These are phyloP conservation scores for Aspergillus uvarum DNA, from an alignment of 2,329 filamentous ascomycete species.

Conservation along the genomic window DNA sequence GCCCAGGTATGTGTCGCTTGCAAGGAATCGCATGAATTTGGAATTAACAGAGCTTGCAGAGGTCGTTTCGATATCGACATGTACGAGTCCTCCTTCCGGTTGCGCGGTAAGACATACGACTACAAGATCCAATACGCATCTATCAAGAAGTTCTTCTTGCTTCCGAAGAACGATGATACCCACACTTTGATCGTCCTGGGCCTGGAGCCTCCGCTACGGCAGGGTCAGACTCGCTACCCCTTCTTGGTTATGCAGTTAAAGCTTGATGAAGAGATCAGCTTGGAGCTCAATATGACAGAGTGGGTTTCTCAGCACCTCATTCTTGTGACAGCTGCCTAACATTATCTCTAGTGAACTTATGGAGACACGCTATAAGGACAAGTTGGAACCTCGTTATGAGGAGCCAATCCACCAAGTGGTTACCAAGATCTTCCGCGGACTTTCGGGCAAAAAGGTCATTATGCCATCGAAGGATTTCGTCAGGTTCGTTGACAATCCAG, in stretches of 20 bases:
- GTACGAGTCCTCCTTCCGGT: conserved; percentile 95
- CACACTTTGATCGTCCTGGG: conserved; percentile 94
- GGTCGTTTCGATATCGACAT: conserved; percentile 99
- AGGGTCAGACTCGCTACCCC: conserved; percentile 95
- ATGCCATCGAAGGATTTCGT: conserved; percentile 92
- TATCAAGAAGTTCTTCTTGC: conserved; percentile 98
- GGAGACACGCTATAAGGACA: conserved; percentile 83
- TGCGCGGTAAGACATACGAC: conserved; percentile 98
- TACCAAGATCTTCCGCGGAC: conserved; percentile 88
- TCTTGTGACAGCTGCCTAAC: conserved; percentile 13
- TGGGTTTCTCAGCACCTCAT: conserved; percentile 26
- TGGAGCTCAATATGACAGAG: conserved; percentile 94
- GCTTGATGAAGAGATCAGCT: conserved; percentile 92
- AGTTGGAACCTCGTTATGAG: conserved; percentile 85
- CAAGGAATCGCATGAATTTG: conserved; percentile 10
- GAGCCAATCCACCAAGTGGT: conserved; percentile 91
- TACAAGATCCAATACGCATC: conserved; percentile 99
- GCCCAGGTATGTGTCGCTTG: conserved; percentile 62
- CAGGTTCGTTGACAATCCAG: conserved; percentile 53
- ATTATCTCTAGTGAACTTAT: conserved; percentile 61
- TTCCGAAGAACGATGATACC: conserved; percentile 97
- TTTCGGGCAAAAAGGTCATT: conserved; percentile 93
- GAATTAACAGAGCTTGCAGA: conserved; percentile 53
- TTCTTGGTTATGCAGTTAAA: conserved; percentile 99
- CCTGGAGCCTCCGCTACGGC: conserved; percentile 88